Percentiles rank a stretch among this genome's conserved stretches.
Evolutionary conservation across 805 yeast species (phyloP).

Genomic region (Candida namnaoensis): DNA sequence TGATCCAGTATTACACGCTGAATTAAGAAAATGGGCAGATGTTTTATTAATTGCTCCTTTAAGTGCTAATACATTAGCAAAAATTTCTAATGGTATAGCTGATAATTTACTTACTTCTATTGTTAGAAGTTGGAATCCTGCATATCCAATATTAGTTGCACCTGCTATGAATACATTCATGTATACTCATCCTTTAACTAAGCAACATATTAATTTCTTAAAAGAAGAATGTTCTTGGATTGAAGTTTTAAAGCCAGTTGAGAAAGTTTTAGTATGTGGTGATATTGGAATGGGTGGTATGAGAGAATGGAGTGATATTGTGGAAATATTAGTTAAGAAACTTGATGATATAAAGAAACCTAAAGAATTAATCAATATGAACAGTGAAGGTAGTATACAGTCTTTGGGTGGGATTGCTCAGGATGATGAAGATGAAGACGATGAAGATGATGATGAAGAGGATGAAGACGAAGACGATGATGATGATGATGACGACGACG

Average conservation of each 20-base stretch:
- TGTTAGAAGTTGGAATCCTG: constrained; percentile 71
- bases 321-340: constrained; percentile 41
- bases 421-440: constrained; percentile 6
- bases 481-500: constrained; percentile 35
- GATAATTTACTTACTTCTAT: constrained; percentile 70
- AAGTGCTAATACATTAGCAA: constrained; percentile 73
- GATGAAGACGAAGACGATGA: constrained; percentile 36
- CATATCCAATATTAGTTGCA: constrained; percentile 64
- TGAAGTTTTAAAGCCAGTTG: constrained; percentile 70
- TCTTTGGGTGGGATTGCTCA: constrained; percentile 16
- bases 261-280: constrained; percentile 72
- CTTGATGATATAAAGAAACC: constrained; percentile 10
- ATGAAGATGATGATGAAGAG: constrained; percentile 21
- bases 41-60: constrained; percentile 68
- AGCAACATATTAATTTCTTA: constrained; percentile 53
- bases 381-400: constrained; percentile 23
- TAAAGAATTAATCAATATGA: constrained; percentile 14
- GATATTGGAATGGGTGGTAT: constrained; percentile 91
- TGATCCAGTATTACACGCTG: constrained; percentile 73
- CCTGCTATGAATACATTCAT: constrained; percentile 87
- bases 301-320: constrained; percentile 83
- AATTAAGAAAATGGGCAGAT: constrained; percentile 81
- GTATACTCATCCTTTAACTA: constrained; percentile 74
- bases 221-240: constrained; percentile 70
- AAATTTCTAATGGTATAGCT: constrained; percentile 67